These are phyloP conservation scores for Gnomoniopsis sp. DNA, from an alignment of 2,329 filamentous ascomycete species.

Conservation along the genomic window DNA sequence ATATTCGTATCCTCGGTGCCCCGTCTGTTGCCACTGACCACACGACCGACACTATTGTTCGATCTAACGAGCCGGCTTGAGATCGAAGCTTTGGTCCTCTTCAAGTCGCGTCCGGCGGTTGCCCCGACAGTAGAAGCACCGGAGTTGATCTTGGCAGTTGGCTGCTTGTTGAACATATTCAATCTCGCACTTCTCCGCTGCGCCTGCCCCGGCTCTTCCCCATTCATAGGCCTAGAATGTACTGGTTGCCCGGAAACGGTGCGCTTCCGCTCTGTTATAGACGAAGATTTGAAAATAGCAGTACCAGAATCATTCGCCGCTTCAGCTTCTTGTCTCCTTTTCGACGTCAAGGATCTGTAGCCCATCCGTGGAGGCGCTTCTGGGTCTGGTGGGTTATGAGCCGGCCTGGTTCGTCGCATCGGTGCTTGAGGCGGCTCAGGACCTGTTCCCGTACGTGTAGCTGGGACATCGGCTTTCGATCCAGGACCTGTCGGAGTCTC, in stretches of 20 bases:
- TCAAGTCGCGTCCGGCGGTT: slow-evolving; percentile 68
- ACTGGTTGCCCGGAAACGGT: slow-evolving; percentile 84
- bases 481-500: slow-evolving; percentile 60
- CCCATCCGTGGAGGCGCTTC: slow-evolving; percentile 65
- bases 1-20: slow-evolving; percentile 62
- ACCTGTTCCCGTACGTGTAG: slow-evolving; percentile 28
- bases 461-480: slow-evolving; percentile 34
- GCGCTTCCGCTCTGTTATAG: slow-evolving; percentile 71
- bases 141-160: slow-evolving; percentile 61
- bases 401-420: slow-evolving; percentile 49
- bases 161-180: slow-evolving; percentile 65
- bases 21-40: slow-evolving; percentile 88
- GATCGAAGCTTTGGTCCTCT: slow-evolving; percentile 75
- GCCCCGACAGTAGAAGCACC: slow-evolving; percentile 54
- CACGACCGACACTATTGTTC: slow-evolving; percentile 72
- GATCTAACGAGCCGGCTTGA: slow-evolving; percentile 60
- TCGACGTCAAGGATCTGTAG: slow-evolving; percentile 45
- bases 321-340: slow-evolving; percentile 37
- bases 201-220: slow-evolving; percentile 59
- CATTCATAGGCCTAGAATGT: slow-evolving; percentile 45
- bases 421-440: slow-evolving; percentile 51
- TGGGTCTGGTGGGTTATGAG: slow-evolving; percentile 45
- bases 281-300: slow-evolving; percentile 36
- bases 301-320: slow-evolving; percentile 38
- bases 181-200: slow-evolving; percentile 71